Evolutionary conservation across 139 green algal genomes (phyloP), one percentile per base, ranked within the genome.

Genomic region (Diplosphaera chodatii): DNA sequence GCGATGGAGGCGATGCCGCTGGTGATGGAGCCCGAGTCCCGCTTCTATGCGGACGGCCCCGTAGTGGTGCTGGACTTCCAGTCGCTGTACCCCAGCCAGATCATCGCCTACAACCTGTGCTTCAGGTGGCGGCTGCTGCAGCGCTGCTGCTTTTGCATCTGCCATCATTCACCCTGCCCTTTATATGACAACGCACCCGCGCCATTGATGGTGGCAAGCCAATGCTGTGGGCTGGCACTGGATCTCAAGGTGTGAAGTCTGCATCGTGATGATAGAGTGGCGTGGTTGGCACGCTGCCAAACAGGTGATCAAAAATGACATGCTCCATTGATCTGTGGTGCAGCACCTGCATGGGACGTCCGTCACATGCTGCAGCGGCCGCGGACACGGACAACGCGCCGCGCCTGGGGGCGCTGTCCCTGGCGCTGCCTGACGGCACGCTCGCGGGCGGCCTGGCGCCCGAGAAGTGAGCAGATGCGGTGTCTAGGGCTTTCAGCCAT

Each of bases 41-140:
- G 85, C 29, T 71, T 98, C 32, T 96, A 98, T 82, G 77, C 73
- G 20, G 80, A 82, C 72, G 94, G 94, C 2, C 84, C 94, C 18
- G 76, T 96, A 25, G 91, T 98, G 34, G 94, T 99, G 63, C 86
- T 99, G 69, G 95, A 98, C 82, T 99, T 98, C 78, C 93, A 98
- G 84, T 93, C 83, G 13, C 91, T 99, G 20, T 98, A 99, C 83
- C 95, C 95, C 31, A 96, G 88, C 41, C 85, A 93, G 66, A 83
- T 99, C 71, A 99, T 99, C 68, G 94, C 94, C 3, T 97, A 98
- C 89, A 99, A 99, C 84, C 86, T 99, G 18, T 99, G 94, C 89
- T 99, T 90, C 87, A 48, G 37, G 37, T 48, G 37, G 6, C 37
- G 8, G 10, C 10, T 48, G n/a, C n/a, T n/a, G n/a, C n/a, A n/a